A percentile compares a stretch with the other conserved stretches of the same genome.
Evolutionary conservation across 768 basidiomycete species (phyloP).

Genomic region (Russula lepida): DNA sequence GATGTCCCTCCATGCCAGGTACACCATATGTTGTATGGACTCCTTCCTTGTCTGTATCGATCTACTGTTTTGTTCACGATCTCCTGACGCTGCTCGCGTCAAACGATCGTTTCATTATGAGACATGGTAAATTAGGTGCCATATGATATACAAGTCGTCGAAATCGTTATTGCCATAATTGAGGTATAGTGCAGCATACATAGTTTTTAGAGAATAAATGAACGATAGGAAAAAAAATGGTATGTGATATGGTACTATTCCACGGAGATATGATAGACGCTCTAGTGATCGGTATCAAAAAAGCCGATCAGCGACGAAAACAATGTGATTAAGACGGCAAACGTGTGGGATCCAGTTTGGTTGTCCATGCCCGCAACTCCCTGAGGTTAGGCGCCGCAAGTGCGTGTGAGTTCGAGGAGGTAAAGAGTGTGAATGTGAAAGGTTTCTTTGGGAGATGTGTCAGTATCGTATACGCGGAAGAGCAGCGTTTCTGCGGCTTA

Average conservation of each 20-base stretch:
- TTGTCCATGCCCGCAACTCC: constrained; percentile 79
- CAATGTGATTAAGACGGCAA: constrained; percentile 12
- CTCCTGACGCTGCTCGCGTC: neutral
- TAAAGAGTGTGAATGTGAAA: constrained; percentile 85
- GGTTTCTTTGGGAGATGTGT: constrained; percentile 46
- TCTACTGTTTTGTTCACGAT: neutral
- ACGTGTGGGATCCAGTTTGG: constrained; percentile 78
- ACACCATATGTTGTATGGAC: too few species aligned
- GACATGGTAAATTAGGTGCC: neutral
- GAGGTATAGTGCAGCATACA: constrained; percentile 17
- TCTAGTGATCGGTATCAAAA: constrained; percentile 4
- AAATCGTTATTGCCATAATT: constrained; percentile 18
- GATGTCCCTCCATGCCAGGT: too few species aligned
- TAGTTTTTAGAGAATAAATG: constrained; percentile 20
- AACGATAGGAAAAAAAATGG: constrained; percentile 19
- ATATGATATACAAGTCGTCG: neutral
- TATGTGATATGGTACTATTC: constrained; percentile 17
- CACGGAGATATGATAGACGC: constrained; percentile 17
- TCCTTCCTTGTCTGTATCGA: neutral
- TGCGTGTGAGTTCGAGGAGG: constrained; percentile 85
- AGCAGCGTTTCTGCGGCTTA: constrained; percentile 14
- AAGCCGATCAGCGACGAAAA: neutral
- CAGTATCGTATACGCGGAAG: neutral
- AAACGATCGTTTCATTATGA: neutral
- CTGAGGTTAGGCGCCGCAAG: constrained; percentile 74